Evolutionary conservation across 163 green algal species (phyloP).

Genomic region (Chlorella variabilis): DNA sequence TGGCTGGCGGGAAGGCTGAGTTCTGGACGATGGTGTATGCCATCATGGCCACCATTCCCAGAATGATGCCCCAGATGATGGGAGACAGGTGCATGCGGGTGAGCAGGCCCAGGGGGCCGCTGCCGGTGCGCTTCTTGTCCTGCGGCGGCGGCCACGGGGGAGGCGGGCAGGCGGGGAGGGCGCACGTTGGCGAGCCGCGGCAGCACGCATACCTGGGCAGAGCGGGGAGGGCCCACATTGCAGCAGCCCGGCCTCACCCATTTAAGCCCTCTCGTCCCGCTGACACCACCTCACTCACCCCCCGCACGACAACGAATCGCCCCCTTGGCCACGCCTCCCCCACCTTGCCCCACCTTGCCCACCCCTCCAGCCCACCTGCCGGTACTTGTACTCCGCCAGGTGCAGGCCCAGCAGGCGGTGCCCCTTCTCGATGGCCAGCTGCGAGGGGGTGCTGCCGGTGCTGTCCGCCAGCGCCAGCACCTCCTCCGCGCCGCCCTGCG

Average conservation of each 20-base stretch:
- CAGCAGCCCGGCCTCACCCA: too few relatives aligned
- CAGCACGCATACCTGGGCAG: too few relatives aligned
- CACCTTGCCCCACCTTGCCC: too few relatives aligned
- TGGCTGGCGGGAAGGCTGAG: conserved; percentile 25
- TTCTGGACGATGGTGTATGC: conserved; percentile 62
- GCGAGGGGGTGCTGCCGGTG: conserved; percentile 84
- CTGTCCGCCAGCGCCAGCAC: conserved; percentile 77
- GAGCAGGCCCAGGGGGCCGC: background rate
- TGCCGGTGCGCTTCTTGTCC: conserved; percentile 2
- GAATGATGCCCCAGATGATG: conserved; percentile 83
- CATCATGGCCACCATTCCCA: conserved; percentile 78
- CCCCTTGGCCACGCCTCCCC: background rate
- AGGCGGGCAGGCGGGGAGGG: background rate
- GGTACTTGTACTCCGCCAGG: conserved; percentile 65
- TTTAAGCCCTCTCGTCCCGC: too few relatives aligned
- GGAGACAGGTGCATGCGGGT: conserved; percentile 75
- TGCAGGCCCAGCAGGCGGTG: conserved; percentile 83
- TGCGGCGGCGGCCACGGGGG: background rate
- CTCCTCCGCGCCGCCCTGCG: conserved; percentile 69
- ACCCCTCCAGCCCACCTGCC: too few relatives aligned
- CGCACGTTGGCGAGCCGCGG: background rate
- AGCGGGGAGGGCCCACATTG: too few relatives aligned
- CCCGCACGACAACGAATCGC: background rate
- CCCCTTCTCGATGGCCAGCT: conserved; percentile 93
- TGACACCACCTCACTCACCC: too few relatives aligned